phyloP scores from a whole-genome alignment of 1,139 yeast genomes.

The Trichomonascaceae sp. region DNA sequence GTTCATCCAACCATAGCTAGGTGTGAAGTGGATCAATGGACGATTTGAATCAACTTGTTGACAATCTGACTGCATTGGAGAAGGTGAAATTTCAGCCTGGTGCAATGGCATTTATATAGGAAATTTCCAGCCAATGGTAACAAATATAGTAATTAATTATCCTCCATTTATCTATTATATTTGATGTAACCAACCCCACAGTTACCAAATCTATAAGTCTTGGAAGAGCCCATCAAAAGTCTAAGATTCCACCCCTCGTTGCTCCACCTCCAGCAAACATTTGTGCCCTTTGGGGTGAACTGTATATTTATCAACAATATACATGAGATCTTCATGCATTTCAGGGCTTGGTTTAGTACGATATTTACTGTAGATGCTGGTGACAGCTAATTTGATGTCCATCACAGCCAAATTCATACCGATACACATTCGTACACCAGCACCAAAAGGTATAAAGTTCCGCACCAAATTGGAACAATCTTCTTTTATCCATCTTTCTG shows the following conservation, averaged over 20 bases:
- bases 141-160: background rate
- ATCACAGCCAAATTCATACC: slow-evolving; percentile 65
- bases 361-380: slow-evolving; percentile 49
- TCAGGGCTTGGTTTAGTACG: slow-evolving; percentile 30
- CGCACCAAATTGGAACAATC: slow-evolving; percentile 45
- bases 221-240: background rate
- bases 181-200: background rate
- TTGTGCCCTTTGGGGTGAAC: slow-evolving; percentile 32
- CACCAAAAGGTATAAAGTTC: slow-evolving; percentile 63
- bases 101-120: background rate
- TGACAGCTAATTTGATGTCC: slow-evolving; percentile 57
- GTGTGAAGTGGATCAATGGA: slow-evolving; percentile 16
- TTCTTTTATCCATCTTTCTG: slow-evolving; percentile 54
- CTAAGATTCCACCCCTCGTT: background rate
- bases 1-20: slow-evolving; percentile 18
- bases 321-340: slow-evolving; percentile 20
- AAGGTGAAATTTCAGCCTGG: background rate
- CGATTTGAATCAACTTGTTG: background rate
- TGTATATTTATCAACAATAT: slow-evolving; percentile 35
- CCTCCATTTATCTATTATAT: background rate
- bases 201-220: no score
- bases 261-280: slow-evolving; percentile 1
- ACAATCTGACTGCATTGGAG: background rate
- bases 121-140: background rate
- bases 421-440: slow-evolving; percentile 69